Evolutionary conservation across 805 yeast species (phyloP).

Genomic region (Starmerella gropengiesseri): DNA sequence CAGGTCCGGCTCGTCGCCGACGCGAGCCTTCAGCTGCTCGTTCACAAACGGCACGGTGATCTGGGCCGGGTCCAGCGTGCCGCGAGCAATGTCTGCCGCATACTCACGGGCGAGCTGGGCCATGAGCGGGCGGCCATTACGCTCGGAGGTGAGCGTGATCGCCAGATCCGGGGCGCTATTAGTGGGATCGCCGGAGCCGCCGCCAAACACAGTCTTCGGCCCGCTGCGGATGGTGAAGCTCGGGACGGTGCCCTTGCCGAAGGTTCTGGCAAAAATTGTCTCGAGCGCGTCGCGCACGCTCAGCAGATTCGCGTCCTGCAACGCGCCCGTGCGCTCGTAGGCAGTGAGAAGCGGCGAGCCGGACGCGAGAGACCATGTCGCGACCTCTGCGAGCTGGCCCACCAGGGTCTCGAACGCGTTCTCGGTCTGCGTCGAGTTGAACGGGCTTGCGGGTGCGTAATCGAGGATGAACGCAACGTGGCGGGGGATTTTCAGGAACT

Average conservation of each 20-base stretch:
- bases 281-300: slow-evolving; percentile 45
- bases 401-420: slow-evolving; percentile 80
- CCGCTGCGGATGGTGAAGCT: slow-evolving; percentile 12
- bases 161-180: slow-evolving; percentile 33
- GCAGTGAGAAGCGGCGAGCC: slow-evolving; percentile 63
- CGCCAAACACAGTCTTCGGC: background rate
- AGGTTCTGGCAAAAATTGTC: slow-evolving; percentile 55
- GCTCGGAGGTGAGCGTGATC: slow-evolving; percentile 54
- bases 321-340: slow-evolving; percentile 68
- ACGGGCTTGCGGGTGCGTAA: slow-evolving; percentile 38
- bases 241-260: slow-evolving; percentile 40
- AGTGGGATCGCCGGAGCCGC: background rate
- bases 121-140: slow-evolving; percentile 83
- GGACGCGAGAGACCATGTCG: slow-evolving; percentile 84
- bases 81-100: slow-evolving; percentile 56
- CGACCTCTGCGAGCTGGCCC: slow-evolving; percentile 36
- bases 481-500: slow-evolving; percentile 53
- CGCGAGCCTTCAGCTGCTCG: slow-evolving; percentile 41
- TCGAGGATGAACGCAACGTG: slow-evolving; percentile 60
- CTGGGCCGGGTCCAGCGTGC: slow-evolving; percentile 52
- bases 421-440: slow-evolving; percentile 70
- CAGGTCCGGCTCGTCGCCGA: slow-evolving; percentile 89
- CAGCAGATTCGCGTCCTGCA: slow-evolving; percentile 34
- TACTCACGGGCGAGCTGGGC: slow-evolving; percentile 79
- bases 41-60: slow-evolving; percentile 68